Percentiles rank a stretch among this genome's conserved stretches.
phyloP scores from a whole-genome alignment of 2,329 filamentous ascomycete species.

The Teratosphaeria nubilosa region DNA sequence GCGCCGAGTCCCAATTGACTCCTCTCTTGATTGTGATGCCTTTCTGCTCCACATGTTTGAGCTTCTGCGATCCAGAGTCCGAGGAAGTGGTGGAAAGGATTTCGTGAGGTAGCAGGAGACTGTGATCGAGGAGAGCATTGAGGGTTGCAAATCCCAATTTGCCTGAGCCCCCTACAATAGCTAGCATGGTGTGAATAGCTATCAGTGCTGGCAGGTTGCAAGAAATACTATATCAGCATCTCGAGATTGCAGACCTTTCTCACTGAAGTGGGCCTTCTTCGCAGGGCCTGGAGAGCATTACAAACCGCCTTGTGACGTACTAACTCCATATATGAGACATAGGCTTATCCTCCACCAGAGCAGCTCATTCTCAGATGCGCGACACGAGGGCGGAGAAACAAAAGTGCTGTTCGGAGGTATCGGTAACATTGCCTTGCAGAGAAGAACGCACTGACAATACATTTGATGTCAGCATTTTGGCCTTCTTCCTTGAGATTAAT shows the following conservation, averaged over 20 bases:
- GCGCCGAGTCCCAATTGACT: constrained; percentile 30
- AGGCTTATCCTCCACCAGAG: too few relatives aligned
- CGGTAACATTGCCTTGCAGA: too few relatives aligned
- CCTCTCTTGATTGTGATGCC: constrained; percentile 26
- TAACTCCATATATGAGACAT: background rate
- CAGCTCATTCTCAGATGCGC: too few relatives aligned
- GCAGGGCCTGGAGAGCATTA: background rate
- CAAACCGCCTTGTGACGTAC: background rate
- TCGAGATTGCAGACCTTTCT: background rate
- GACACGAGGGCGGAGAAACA: too few relatives aligned
- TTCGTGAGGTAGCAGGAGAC: constrained; percentile 27
- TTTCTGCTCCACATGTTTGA: constrained; percentile 9
- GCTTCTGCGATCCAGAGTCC: constrained; percentile 19
- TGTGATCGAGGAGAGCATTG: constrained; percentile 31
- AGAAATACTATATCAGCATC: background rate
- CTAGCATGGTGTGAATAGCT: constrained; percentile 15
- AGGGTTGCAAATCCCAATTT: constrained; percentile 38
- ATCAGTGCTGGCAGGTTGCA: background rate
- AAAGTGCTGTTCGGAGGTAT: too few relatives aligned
- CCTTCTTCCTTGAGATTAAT: too few relatives aligned
- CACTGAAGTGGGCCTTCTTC: background rate
- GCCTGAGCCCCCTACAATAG: constrained; percentile 36
- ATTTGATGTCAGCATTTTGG: too few relatives aligned
- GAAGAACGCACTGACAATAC: too few relatives aligned
- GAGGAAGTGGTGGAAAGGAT: constrained; percentile 31